Evolutionary conservation across 352 stramenopile genomes (phyloP).

Genomic region (Pythium apleroticum): DNA sequence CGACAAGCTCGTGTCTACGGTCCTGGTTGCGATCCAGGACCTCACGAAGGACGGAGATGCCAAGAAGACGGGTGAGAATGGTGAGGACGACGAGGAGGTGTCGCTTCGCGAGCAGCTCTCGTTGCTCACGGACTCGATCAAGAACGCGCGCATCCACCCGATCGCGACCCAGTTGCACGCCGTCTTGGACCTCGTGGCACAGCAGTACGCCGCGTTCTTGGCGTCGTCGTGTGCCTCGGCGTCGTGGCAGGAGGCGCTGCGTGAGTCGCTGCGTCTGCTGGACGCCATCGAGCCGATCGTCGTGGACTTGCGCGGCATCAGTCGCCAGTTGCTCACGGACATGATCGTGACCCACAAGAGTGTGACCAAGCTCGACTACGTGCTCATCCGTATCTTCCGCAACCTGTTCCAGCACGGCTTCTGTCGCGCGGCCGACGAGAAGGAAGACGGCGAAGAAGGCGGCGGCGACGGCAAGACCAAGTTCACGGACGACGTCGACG

Average conservation of each 20-base stretch:
- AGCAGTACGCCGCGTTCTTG: constrained; percentile 48
- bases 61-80: constrained; percentile 23
- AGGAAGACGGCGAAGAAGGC: constrained; percentile 87
- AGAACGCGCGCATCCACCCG: constrained; percentile 69
- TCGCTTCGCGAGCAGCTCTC: constrained; percentile 53
- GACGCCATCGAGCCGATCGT: constrained; percentile 64
- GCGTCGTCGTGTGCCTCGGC: constrained; percentile 27
- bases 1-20: constrained; percentile 71
- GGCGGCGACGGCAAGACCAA: constrained; percentile 89
- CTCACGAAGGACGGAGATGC: constrained; percentile 53
- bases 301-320: constrained; percentile 70
- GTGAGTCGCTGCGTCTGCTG: constrained; percentile 48
- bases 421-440: constrained; percentile 66
- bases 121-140: constrained; percentile 50
- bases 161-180: constrained; percentile 59
- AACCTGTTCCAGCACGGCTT: constrained; percentile 96
- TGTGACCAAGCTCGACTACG: constrained; percentile 94
- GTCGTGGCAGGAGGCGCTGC: constrained; percentile 14
- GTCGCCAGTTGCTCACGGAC: constrained; percentile 75
- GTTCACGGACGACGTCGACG: constrained; percentile 98
- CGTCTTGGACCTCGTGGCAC: constrained; percentile 44
- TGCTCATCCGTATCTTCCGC: constrained; percentile 95
- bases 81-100: constrained; percentile 28
- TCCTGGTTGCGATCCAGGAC: constrained; percentile 81
- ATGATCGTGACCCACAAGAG: constrained; percentile 87